Evolutionary conservation across 768 basidiomycete genomes (phyloP), one percentile per base, ranked within the genome.

Genomic region (Lactarius akahatsu): DNA sequence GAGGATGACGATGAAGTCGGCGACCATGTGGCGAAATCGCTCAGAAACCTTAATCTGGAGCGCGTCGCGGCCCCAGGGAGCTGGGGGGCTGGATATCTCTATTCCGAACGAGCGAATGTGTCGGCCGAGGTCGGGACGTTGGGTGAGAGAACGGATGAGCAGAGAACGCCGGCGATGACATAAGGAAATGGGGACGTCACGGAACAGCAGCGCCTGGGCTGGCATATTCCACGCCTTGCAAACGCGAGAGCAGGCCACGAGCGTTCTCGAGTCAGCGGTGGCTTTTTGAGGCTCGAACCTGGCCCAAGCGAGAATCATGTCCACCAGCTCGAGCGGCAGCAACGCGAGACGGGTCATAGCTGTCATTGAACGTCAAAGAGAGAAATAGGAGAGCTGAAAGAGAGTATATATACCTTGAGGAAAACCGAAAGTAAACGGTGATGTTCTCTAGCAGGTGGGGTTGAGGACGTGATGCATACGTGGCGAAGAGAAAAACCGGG

Each of bases 51-150:
- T 26, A 2, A 56, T 40, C 8, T 56, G 16, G 15, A n/a, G 15
- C 18, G 34, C 4, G 23, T 56, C 43, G 9, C 26, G 57, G n/a
- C 66, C 66, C 66, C 66, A 67, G 30, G 58, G 58, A 1, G 40
- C 62, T 20, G 66, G 62, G 13, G 62, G 54, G 16, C 54, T 63
- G 23, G 58, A 23, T 36, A 67, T 59, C 43, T 67, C 66, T 40
- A 67, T 67, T 8, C 66, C 66, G 9, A 67, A 67, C 3, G 66
- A 63, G 8, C 66, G 66, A 18, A 63, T 67, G 26, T 67, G 66
- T 9, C 58, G 52, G 16, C 62, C 66, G 10, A 67, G 58, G 23
- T 55, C 61, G 30, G 66, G 66, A 23, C 58, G 41, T 45, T 56
- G 41, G 40, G 41, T 56, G 23, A 67, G 57, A 5, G 62, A 30